Percentiles rank a stretch among this genome's conserved stretches.
phyloP scores from a whole-genome alignment of 1,284 basidiomycete species.

The Ganoderma lingzhi region DNA sequence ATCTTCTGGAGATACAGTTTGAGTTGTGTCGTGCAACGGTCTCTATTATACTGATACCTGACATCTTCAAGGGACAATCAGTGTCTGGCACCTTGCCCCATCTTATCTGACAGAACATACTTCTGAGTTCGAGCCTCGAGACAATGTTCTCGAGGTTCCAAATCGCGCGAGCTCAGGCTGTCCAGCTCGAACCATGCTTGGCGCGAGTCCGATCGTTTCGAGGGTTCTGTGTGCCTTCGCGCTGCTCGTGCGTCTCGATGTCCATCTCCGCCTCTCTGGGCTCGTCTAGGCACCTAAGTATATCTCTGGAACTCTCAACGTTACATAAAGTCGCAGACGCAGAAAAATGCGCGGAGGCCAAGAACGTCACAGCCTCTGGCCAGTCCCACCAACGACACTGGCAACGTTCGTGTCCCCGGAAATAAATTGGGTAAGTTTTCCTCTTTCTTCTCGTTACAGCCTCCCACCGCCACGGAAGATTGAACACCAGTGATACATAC shows the following conservation, averaged over 20 bases:
- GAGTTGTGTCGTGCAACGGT: background rate
- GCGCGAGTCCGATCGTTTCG: background rate
- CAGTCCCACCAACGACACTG: background rate
- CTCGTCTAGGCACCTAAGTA: background rate
- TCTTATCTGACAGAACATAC: background rate
- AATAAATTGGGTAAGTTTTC: background rate
- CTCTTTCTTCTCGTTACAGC: background rate
- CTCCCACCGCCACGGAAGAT: background rate
- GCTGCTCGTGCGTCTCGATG: background rate
- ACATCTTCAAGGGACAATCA: background rate
- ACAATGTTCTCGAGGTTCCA: background rate
- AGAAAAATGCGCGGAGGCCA: background rate
- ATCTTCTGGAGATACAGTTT: background rate
- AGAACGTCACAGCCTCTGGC: background rate
- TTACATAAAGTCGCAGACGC: background rate
- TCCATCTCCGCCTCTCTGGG: background rate
- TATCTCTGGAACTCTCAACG: background rate
- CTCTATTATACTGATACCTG: background rate
- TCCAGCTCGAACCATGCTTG: background rate
- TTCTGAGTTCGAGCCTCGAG: background rate
- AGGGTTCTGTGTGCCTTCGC: background rate
- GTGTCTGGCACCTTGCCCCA: background rate
- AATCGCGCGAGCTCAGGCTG: background rate
- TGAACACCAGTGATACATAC: background rate
- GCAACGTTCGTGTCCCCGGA: background rate